These are phyloP conservation scores for Zychaea mexicana DNA, from an alignment of 371 early-diverging fungal species.

Conservation along the genomic window DNA sequence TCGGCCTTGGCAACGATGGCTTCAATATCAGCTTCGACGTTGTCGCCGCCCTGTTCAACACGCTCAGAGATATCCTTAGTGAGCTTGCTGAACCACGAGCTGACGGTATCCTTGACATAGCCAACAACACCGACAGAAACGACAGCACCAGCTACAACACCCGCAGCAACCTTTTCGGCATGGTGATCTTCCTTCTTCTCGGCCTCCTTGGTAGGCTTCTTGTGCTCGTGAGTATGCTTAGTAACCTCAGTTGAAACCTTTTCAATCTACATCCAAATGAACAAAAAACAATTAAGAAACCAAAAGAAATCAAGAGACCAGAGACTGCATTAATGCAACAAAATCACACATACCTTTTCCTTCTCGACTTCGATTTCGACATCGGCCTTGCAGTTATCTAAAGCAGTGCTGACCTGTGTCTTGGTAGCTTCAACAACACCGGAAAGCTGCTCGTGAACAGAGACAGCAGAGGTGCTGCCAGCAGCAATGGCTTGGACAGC, in stretches of 20 bases:
- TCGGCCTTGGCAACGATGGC: conserved; percentile 30
- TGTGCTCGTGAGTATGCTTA: neutral
- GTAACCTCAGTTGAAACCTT: neutral
- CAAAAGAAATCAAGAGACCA: neutral
- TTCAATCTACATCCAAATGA: neutral
- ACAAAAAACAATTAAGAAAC: neutral
- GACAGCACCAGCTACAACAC: neutral
- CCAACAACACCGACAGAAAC: conserved; percentile 16
- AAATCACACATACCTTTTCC: neutral
- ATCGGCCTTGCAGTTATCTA: conserved; percentile 7
- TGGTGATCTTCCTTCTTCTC: conserved; percentile 1
- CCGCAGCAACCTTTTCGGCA: neutral
- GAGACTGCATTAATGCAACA: too few relatives aligned
- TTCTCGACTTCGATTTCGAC: conserved; percentile 4
- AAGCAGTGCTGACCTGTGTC: conserved; percentile 21
- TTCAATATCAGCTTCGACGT: conserved; percentile 40
- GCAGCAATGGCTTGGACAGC: conserved; percentile 8
- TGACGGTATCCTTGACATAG: conserved; percentile 14
- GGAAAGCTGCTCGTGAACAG: conserved; percentile 21
- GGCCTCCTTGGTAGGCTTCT: neutral
- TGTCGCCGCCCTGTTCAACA: conserved; percentile 31
- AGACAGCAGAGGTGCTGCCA: neutral
- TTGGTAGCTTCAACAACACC: conserved; percentile 27
- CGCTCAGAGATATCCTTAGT: conserved; percentile 31
- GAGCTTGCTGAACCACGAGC: conserved; percentile 30